These are phyloP conservation scores for Phytopythium delawarense DNA, from an alignment of 352 stramenopile genomes.

Conservation along the genomic window DNA sequence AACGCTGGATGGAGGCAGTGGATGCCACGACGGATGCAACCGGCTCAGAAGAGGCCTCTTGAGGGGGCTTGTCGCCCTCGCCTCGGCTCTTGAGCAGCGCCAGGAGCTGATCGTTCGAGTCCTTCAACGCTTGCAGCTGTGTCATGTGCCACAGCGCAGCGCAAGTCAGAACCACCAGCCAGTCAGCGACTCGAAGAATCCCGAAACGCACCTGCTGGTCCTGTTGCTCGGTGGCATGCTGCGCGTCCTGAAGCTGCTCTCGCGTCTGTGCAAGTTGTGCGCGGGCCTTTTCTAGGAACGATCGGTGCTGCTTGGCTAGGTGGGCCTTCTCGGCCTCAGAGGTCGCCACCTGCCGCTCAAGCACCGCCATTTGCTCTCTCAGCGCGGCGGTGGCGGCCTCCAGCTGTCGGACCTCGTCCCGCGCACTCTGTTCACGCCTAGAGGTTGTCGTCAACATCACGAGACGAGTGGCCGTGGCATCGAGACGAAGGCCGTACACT, in stretches of 20 bases:
- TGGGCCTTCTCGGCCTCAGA: conserved; percentile 25
- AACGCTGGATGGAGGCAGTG: background rate
- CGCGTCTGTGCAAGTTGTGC: conserved; percentile 16
- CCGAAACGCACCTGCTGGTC: background rate
- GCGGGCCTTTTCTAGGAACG: conserved; percentile 27
- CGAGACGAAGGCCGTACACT: conserved; percentile 17
- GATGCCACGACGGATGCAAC: background rate
- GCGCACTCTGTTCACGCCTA: conserved; percentile 29
- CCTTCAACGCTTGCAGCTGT: background rate
- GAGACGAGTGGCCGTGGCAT: background rate
- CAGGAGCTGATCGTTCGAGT: conserved; percentile 2
- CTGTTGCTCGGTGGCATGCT: background rate
- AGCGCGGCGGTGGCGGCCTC: conserved; percentile 19
- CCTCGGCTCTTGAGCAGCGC: conserved; percentile 1
- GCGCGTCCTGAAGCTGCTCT: background rate
- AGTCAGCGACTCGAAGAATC: no score
- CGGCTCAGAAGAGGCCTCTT: no score
- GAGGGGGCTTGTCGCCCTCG: background rate
- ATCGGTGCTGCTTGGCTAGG: conserved; percentile 28
- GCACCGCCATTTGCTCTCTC: conserved; percentile 21
- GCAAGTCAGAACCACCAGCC: background rate
- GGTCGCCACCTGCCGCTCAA: conserved; percentile 26
- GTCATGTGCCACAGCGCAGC: background rate
- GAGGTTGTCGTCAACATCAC: background rate
- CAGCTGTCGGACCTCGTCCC: conserved; percentile 32